Evolutionary conservation across 345 rosid genomes (phyloP).

Genomic region (Viola odorata): DNA sequence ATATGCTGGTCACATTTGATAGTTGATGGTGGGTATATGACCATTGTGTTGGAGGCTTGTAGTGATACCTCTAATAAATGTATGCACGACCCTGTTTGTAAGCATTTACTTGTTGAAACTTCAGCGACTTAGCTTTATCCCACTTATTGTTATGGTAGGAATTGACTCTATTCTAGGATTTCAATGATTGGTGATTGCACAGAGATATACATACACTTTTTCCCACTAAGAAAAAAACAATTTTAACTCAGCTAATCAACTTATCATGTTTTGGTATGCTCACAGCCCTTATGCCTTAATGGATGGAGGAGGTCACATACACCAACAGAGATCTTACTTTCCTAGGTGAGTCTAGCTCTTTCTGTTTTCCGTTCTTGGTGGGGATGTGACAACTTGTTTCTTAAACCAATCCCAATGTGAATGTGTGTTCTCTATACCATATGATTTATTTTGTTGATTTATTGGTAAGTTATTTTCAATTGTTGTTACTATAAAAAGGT

Average conservation of each 20-base stretch:
- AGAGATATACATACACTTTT: background rate
- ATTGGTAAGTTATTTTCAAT: background rate
- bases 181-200: background rate
- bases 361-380: background rate
- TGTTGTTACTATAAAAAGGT: background rate
- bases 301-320: constrained; percentile 36
- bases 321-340: constrained; percentile 46
- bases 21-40: too few species aligned
- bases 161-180: background rate
- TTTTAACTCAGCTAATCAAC: background rate
- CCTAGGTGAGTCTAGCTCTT: constrained; percentile 32
- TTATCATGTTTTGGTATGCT: constrained; percentile 16
- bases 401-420: background rate
- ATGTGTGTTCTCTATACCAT: background rate
- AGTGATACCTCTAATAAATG: constrained; percentile 20
- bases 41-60: background rate
- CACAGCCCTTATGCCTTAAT: constrained; percentile 40
- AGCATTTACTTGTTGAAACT: background rate
- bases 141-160: background rate
- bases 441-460: background rate
- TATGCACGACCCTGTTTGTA: too few species aligned
- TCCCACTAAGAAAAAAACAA: background rate
- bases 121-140: background rate
- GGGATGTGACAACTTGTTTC: background rate
- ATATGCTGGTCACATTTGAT: too few species aligned